These are phyloP conservation scores for Parsonsia alboflavescens DNA, from an alignment of 257 asterid genomes.

Conservation along the genomic window DNA sequence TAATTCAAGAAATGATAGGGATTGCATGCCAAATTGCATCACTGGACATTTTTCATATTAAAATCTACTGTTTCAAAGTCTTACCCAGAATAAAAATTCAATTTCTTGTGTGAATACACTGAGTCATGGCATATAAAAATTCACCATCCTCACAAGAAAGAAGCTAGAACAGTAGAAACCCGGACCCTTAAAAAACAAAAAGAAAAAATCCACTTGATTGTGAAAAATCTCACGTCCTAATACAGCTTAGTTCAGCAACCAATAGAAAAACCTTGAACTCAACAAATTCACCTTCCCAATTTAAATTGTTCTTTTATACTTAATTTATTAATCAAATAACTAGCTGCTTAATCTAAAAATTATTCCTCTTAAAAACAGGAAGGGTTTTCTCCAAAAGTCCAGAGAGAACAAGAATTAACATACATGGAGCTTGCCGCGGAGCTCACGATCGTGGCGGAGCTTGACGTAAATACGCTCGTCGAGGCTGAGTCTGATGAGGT, in stretches of 20 bases:
- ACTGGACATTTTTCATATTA: not conserved
- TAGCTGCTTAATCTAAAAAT: not conserved
- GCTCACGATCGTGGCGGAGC: constrained; percentile 97
- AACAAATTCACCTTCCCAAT: not conserved
- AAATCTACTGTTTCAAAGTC: not conserved
- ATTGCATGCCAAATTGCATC: no score
- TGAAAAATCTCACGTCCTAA: not conserved
- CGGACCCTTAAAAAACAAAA: not conserved
- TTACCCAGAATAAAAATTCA: not conserved
- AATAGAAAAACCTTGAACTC: not conserved
- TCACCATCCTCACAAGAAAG: not conserved
- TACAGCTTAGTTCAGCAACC: not conserved
- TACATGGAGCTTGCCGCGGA: constrained; percentile 96
- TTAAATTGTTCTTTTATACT: not conserved
- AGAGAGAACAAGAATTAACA: not conserved
- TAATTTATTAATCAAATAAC: not conserved
- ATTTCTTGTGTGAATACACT: not conserved
- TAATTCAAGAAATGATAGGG: no score
- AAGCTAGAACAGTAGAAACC: not conserved
- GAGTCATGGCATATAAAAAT: not conserved
- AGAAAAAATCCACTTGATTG: no score
- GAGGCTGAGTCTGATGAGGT: constrained; percentile 95
- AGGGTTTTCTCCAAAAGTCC: constrained; percentile 9
- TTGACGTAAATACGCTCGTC: constrained; percentile 98
- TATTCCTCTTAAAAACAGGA: not conserved